Evolutionary conservation across 2,329 filamentous ascomycete genomes (phyloP), one percentile per base, ranked within the genome.

Genomic region (Diaporthe velutina): DNA sequence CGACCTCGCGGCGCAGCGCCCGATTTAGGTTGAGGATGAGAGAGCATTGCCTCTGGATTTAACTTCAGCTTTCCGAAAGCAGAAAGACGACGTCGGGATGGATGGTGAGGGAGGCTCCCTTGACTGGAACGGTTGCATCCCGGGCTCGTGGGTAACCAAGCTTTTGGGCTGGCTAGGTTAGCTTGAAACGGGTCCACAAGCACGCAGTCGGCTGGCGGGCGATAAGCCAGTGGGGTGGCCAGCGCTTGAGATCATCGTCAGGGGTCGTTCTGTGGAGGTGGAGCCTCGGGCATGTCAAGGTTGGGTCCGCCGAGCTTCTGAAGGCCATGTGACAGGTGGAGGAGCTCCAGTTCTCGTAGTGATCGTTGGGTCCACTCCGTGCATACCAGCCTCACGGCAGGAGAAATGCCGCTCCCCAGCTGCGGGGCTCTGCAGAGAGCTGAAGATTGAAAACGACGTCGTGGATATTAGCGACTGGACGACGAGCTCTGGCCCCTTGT

Each of bases 41-140:
- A 45, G 25, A 22, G 57, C 13, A 48, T 64, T 45, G n/a, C 48
- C 64, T 68, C 15, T 54, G 64, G 30, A 40, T 8, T 17, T 28
- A n/a, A 40, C 10, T 12, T 54, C 45, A 68, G 64, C 64, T 68
- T 68, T 38, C 48, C 33, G 48, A 22, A 54, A 68, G n/a, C 33
- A 68, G 48, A 40, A 54, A 54, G 22, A 28, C 64, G 33, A 54
- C n/a, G 64, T n/a, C 33, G 33, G 30, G 45, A 68, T 22, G 48
- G 64, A 50, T 28, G 64, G 48, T 54, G 45, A 54, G 48, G 19
- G 19, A 25, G n/a, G 22, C n/a, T n/a, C 48, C 42, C 45, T 45
- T 28, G 45, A 67, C 64, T 67, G 45, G 45, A 50, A 67, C 64
- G 64, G 64, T 68, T 40, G 64, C 64, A 68, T 68, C 64, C 64